These are phyloP conservation scores for Corylus heterophylla DNA, from an alignment of 306 rosid genomes.

Conservation along the genomic window DNA sequence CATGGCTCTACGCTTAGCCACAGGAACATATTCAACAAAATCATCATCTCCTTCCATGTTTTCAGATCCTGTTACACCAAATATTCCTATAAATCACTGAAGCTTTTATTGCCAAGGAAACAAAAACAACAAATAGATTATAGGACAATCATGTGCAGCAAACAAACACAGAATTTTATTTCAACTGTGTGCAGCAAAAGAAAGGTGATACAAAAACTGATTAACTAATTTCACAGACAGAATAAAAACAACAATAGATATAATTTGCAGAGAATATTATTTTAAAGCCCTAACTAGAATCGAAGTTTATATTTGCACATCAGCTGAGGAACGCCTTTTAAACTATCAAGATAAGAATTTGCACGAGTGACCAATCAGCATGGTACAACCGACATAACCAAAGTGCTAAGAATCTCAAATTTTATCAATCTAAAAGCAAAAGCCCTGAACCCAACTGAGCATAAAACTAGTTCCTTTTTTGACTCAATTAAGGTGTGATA, in stretches of 20 bases:
- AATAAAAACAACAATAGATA: neutral
- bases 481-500: neutral
- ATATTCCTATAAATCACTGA: neutral
- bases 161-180: no score
- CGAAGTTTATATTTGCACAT: neutral
- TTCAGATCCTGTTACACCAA: neutral
- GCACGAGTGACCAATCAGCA: neutral
- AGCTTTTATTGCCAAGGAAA: neutral
- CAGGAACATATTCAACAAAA: conserved; percentile 80
- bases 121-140: neutral
- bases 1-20: conserved; percentile 86
- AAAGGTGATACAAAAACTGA: neutral
- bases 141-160: neutral
- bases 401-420: neutral
- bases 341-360: neutral
- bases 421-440: neutral
- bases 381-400: neutral
- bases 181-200: no score
- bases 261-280: neutral
- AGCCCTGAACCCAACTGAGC: neutral
- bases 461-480: neutral
- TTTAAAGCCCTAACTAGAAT: neutral
- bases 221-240: neutral
- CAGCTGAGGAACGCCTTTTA: neutral
- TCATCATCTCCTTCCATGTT: conserved; percentile 74